Conservation (phyloP, 2,329 filamentous ascomycete species). For the Pyrenophora teres region DNA sequence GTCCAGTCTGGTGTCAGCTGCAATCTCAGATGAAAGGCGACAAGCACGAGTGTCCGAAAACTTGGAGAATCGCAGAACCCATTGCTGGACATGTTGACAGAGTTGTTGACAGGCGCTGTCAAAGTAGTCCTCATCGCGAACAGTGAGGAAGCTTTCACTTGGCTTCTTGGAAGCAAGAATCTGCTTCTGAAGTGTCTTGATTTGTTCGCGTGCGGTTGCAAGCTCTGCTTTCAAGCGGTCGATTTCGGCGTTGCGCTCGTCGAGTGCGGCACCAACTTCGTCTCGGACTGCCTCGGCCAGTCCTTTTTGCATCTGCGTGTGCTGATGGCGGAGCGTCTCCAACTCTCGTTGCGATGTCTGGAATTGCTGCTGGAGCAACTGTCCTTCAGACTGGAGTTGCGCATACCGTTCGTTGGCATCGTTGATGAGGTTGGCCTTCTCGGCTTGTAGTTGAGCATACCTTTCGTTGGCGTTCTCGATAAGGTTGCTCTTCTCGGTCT, state of each 20-base stretch:
- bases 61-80: slow-evolving; percentile 97
- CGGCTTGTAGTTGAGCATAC: slow-evolving; percentile 65
- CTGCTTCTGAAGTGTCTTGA: slow-evolving; percentile 63
- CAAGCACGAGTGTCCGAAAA: slow-evolving; percentile 92
- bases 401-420: slow-evolving; percentile 75
- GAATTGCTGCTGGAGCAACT: slow-evolving; percentile 57
- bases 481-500: slow-evolving; percentile 66
- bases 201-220: slow-evolving; percentile 68
- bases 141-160: slow-evolving; percentile 74
- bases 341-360: slow-evolving; percentile 70
- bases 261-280: slow-evolving; percentile 68
- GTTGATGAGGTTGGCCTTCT: slow-evolving; percentile 72
- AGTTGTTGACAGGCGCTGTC: slow-evolving; percentile 91
- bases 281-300: slow-evolving; percentile 66
- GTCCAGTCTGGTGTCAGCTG: slow-evolving; percentile 59
- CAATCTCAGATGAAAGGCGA: slow-evolving; percentile 79
- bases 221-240: slow-evolving; percentile 77
- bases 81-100: slow-evolving; percentile 94
- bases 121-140: slow-evolving; percentile 93
- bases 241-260: slow-evolving; percentile 84
- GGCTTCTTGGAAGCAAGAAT: slow-evolving; percentile 61
- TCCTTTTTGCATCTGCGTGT: slow-evolving; percentile 64
- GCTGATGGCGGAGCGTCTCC: slow-evolving; percentile 67
- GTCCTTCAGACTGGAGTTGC: slow-evolving; percentile 69
- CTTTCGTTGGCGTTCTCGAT: slow-evolving; percentile 75